Conservation (phyloP, 2,329 filamentous ascomycete species). For the Apiospora malaysiana region DNA sequence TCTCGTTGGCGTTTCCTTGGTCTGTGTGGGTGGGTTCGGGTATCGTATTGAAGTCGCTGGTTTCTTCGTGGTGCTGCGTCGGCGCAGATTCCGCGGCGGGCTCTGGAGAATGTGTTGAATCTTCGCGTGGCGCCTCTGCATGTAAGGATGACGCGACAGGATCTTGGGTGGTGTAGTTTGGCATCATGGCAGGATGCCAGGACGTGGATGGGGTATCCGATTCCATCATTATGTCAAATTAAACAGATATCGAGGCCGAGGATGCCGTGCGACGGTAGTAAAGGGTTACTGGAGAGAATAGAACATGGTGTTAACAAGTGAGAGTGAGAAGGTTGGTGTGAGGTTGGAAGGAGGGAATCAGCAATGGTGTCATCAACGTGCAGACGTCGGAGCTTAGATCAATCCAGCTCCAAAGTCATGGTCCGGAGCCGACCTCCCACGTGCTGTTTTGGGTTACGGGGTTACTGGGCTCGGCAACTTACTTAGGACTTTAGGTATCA, state of each 20-base stretch:
- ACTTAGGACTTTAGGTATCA: neutral
- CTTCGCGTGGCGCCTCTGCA: constrained; percentile 25
- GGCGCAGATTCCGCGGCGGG: neutral
- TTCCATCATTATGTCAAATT: constrained; percentile 46
- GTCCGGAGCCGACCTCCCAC: constrained; percentile 6
- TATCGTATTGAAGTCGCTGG: constrained; percentile 26
- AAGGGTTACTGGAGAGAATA: constrained; percentile 21
- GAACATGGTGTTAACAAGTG: neutral
- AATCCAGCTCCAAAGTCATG: constrained; percentile 15
- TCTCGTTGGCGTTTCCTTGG: constrained; percentile 26
- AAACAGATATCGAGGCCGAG: constrained; percentile 36
- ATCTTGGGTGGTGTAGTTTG: constrained; percentile 42
- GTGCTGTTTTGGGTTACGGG: neutral
- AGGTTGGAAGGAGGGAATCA: constrained; percentile 7
- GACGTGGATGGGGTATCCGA: constrained; percentile 49
- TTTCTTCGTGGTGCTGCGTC: constrained; percentile 22
- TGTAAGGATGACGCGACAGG: neutral
- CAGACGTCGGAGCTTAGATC: constrained; percentile 8
- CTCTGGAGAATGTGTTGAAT: constrained; percentile 1
- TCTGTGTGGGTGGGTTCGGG: constrained; percentile 26
- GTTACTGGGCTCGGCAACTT: neutral
- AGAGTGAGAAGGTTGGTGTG: neutral
- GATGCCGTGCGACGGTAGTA: constrained; percentile 26
- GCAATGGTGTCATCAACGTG: constrained; percentile 25
- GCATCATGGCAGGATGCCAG: constrained; percentile 60